These are phyloP conservation scores for Parafenestella ontariensis DNA, from an alignment of 2,329 filamentous ascomycete species.

Conservation along the genomic window DNA sequence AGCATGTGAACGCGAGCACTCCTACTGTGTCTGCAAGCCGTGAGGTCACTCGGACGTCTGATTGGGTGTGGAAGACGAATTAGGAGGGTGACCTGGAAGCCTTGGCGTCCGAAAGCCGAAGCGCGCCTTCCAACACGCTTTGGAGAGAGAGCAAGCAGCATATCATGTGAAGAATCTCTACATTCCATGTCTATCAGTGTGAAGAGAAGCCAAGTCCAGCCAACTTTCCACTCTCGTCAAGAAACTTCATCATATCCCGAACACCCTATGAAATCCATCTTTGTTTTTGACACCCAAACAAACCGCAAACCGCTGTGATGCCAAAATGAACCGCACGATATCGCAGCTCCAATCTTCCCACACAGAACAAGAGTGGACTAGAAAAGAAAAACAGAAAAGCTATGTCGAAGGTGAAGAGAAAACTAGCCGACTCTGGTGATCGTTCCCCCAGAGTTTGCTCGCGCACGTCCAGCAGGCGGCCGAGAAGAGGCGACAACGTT, in stretches of 20 bases:
- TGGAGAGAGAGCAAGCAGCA: background rate
- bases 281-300: constrained; percentile 29
- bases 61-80: background rate
- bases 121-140: background rate
- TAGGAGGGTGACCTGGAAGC: background rate
- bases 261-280: constrained; percentile 29
- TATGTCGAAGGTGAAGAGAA: constrained; percentile 2
- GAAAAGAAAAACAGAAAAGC: constrained; percentile 3
- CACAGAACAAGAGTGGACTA: constrained; percentile 14
- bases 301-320: constrained; percentile 20
- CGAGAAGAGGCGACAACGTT: constrained; percentile 31
- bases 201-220: constrained; percentile 10
- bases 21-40: background rate
- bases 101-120: constrained; percentile 13
- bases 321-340: constrained; percentile 20
- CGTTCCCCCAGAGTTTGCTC: constrained; percentile 40
- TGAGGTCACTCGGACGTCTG: background rate
- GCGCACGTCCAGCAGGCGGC: constrained; percentile 33
- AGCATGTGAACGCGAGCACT: background rate
- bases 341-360: constrained; percentile 21
- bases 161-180: constrained; percentile 22
- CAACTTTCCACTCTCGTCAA: constrained; percentile 6
- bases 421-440: constrained; percentile 32
- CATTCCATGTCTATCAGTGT: constrained; percentile 37
- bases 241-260: constrained; percentile 12